Conservation (phyloP, 139 green algal species). For the Auxenochlorella pyrenoidosa region DNA sequence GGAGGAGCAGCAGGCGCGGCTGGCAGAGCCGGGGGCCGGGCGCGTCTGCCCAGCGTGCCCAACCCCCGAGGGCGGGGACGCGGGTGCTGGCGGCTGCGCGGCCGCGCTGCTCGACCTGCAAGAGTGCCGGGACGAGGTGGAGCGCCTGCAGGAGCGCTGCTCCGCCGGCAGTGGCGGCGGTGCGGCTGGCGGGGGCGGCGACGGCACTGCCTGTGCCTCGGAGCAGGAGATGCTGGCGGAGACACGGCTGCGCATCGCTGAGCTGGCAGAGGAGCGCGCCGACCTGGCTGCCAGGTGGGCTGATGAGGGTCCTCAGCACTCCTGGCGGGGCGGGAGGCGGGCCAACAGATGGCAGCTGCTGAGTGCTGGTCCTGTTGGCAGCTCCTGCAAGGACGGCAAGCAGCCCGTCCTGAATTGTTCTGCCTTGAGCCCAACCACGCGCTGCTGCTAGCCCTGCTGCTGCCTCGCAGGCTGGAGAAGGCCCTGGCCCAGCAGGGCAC, state of each 20-base stretch:
- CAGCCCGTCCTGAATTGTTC: too few species aligned
- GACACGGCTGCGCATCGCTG: background rate
- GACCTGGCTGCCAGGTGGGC: background rate
- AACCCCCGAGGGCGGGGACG: background rate
- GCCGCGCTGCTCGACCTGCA: constrained; percentile 11
- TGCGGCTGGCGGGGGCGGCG: background rate
- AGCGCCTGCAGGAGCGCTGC: background rate
- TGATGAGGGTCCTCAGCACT: background rate
- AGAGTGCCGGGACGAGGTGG: constrained; percentile 9
- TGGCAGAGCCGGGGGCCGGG: background rate
- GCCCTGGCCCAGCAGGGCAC: background rate
- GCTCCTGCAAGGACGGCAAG: background rate
- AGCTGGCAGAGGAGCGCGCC: background rate
- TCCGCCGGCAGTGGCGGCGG: background rate
- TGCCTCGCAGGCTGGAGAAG: background rate
- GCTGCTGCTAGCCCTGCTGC: background rate
- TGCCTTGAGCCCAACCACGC: too few species aligned
- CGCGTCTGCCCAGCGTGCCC: too few species aligned
- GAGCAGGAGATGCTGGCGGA: constrained; percentile 19
- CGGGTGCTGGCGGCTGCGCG: background rate
- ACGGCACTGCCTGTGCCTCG: background rate
- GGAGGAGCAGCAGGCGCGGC: background rate
- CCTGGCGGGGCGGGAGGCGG: too few species aligned
- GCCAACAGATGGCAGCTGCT: too few species aligned
- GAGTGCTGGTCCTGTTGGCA: background rate